Evolutionary conservation across 331 rosid species (phyloP), one percentile per base, ranked within the genome.

Genomic region (Rosa hybrid): DNA sequence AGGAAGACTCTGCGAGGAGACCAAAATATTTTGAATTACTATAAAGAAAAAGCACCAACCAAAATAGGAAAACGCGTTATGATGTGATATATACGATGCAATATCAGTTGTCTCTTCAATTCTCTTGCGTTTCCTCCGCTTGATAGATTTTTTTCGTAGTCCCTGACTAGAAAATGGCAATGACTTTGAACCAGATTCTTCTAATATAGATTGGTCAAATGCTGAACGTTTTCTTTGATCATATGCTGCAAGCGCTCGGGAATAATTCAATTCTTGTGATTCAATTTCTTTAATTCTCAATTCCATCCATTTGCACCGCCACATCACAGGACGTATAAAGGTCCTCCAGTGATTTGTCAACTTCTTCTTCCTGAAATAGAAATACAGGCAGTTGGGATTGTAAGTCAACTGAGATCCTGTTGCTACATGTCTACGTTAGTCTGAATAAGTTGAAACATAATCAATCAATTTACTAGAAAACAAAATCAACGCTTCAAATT

Each of bases 251-350:
- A 93, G 91, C 68, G 86, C 86, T 80, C 86, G 87, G 39, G 83
- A 84, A 78, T 93, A 93, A 75, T 88, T 93, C 46, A 69, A 65
- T 42, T 85, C 83, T 76, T 86, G 97, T 34, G 91, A 88, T 53
- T 89, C 88, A 77, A 95, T 69, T 86, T 91, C 90, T 83, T 84
- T 93, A 49, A 95, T 86, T 87, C 86, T 90, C 74, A 95, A 77
- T 83, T 95, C 98, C 50, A 91, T 81, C 99, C 99, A 95, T 84
- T 88, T 91, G 85, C 93, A 93, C 51, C 94, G 92, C 99, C 99
- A 93, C 90, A 87, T 90, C 74, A 93, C 78, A 74, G 98, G 99
- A 27, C 89, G 90, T 79, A 95, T 86, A 71, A 81, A 93, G 85
- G 71, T 90, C 87, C 92, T 88, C 99, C 98, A 95, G 51, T 91